Evolutionary conservation across 805 yeast species (phyloP).

Genomic region (Candida krabiensis): DNA sequence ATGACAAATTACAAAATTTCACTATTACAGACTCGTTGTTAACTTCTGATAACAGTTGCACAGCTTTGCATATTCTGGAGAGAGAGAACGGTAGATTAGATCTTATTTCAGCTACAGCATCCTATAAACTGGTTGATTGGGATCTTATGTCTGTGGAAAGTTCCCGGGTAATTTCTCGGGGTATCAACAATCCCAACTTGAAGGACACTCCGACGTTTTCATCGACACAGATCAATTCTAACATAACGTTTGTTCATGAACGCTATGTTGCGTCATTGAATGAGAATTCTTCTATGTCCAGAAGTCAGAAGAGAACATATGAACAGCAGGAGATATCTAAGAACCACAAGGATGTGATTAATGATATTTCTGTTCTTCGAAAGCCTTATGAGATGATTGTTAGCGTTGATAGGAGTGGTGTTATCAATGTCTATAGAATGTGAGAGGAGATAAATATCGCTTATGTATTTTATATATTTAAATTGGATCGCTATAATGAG

Average conservation of each 20-base stretch:
- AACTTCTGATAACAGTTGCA: constrained; percentile 24
- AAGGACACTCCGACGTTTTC: constrained; percentile 21
- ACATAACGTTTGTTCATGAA: constrained; percentile 43
- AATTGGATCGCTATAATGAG: too few relatives aligned
- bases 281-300: constrained; percentile 6
- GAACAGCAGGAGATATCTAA: constrained; percentile 45
- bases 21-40: constrained; percentile 10
- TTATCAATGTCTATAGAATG: constrained; percentile 56
- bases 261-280: constrained; percentile 16
- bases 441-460: not conserved
- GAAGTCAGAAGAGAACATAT: constrained; percentile 4
- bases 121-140: constrained; percentile 37
- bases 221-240: constrained; percentile 38
- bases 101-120: constrained; percentile 19
- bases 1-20: constrained; percentile 23
- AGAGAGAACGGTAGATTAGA: constrained; percentile 8
- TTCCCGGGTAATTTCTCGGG: constrained; percentile 33
- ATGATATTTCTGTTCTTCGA: constrained; percentile 45
- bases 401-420: constrained; percentile 68
- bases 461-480: too few relatives aligned
- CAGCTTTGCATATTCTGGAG: constrained; percentile 20
- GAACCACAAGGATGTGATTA: constrained; percentile 52
- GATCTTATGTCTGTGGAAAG: constrained; percentile 31
- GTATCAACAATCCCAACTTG: constrained; percentile 5
- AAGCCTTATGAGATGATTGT: constrained; percentile 61